Evolutionary conservation across 441 rosid genomes (phyloP).

Genomic region (Biscutella laevigata): DNA sequence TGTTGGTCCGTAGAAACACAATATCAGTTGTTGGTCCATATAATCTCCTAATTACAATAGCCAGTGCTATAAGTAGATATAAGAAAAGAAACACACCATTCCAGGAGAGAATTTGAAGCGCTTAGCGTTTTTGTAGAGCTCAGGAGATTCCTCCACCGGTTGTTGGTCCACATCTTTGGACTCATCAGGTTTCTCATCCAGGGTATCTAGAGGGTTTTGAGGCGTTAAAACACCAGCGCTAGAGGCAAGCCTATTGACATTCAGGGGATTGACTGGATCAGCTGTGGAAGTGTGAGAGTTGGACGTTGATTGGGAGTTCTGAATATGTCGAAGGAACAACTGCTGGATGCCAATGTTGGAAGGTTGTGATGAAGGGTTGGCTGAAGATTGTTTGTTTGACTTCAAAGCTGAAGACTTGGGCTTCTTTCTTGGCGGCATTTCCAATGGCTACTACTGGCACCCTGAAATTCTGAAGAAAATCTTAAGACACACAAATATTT

Average conservation of each 20-base stretch:
- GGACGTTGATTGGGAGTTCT: constrained; percentile 31
- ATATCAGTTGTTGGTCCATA: too few species aligned
- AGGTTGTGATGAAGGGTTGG: constrained; percentile 38
- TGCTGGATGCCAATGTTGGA: constrained; percentile 79
- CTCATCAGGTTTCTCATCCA: constrained; percentile 21
- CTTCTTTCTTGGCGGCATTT: constrained; percentile 80
- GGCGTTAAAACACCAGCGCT: constrained; percentile 19
- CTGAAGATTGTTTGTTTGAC: constrained; percentile 25
- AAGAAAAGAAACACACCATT: constrained; percentile 44
- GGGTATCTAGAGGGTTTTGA: constrained; percentile 10
- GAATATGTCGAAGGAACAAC: constrained; percentile 80
- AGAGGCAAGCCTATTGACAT: constrained; percentile 4
- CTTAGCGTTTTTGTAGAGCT: constrained; percentile 43
- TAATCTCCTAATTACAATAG: too few species aligned
- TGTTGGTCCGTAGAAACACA: too few species aligned
- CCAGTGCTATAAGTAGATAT: background rate
- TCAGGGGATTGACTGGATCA: constrained; percentile 1
- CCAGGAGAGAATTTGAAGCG: constrained; percentile 86
- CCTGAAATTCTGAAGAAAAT: constrained; percentile 2
- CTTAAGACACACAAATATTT: background rate
- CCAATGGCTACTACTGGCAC: constrained; percentile 6
- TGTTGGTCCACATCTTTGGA: constrained; percentile 19
- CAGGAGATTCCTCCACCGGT: constrained; percentile 41
- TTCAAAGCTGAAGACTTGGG: constrained; percentile 40
- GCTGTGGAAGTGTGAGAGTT: constrained; percentile 13